Percentiles rank a stretch among this genome's conserved stretches.
Conservation (phyloP, 1,284 basidiomycete genomes). For the Puccinia coronata region DNA sequence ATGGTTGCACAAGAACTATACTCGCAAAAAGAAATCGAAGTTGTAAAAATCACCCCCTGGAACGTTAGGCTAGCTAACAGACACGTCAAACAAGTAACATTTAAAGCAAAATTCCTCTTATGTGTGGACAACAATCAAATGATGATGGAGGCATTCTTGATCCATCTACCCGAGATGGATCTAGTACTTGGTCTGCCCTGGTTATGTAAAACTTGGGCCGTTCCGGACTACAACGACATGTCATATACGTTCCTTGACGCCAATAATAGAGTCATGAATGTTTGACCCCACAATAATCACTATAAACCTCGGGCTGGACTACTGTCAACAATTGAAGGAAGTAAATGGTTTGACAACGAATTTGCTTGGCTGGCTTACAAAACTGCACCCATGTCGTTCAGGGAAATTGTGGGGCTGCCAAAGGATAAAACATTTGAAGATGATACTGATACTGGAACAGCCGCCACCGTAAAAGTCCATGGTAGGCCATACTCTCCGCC, state of each 20-base stretch:
- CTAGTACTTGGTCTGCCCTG: constrained; percentile 8
- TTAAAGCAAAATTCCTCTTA: background rate
- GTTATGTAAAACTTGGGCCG: background rate
- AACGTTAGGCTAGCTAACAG: constrained; percentile 2
- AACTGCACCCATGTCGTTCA: too few species aligned
- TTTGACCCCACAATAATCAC: background rate
- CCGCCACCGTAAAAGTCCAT: too few species aligned
- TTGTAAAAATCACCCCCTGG: background rate
- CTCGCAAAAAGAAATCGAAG: background rate
- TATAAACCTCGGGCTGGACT: too few species aligned
- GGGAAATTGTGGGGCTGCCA: too few species aligned
- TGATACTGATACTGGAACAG: too few species aligned
- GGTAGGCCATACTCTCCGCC: too few species aligned
- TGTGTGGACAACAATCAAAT: background rate
- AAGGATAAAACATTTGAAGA: too few species aligned
- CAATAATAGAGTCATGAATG: background rate
- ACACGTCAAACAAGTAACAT: background rate
- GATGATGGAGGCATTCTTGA: background rate
- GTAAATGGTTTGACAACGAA: too few species aligned
- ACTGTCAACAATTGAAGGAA: too few species aligned
- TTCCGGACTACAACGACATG: background rate
- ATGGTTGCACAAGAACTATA: background rate
- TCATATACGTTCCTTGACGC: background rate
- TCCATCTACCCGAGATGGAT: background rate
- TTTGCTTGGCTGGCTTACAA: too few species aligned